Conservation (phyloP, 768 basidiomycete species). For the Tricholoma hemisulphureum region DNA sequence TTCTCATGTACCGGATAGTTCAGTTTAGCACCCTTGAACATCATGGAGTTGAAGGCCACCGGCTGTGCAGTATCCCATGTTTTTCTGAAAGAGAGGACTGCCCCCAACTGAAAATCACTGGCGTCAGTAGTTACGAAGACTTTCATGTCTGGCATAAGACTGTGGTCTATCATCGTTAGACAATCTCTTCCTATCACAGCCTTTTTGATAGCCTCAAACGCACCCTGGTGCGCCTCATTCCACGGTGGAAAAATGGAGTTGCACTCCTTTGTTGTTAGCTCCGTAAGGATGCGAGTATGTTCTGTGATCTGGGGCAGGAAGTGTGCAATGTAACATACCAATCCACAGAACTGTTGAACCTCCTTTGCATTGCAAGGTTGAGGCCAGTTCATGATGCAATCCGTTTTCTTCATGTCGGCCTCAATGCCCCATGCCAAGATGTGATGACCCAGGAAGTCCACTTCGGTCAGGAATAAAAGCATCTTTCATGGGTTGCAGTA, state of each 20-base stretch:
- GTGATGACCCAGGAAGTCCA: neutral
- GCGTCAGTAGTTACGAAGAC: conserved; percentile 32
- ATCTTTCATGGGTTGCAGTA: neutral
- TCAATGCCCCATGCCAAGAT: neutral
- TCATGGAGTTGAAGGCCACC: too few species aligned
- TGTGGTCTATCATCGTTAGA: conserved; percentile 28
- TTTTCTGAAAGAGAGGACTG: conserved; percentile 22
- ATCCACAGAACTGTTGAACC: conserved; percentile 24
- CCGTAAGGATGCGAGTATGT: conserved; percentile 19
- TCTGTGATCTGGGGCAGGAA: conserved; percentile 31
- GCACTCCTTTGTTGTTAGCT: neutral
- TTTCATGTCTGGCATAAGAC: conserved; percentile 8
- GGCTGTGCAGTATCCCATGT: conserved; percentile 26
- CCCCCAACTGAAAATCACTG: conserved; percentile 21
- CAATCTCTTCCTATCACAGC: conserved; percentile 21
- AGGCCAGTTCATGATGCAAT: neutral
- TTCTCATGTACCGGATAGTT: too few species aligned
- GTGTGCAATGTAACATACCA: conserved; percentile 27
- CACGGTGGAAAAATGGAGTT: conserved; percentile 23
- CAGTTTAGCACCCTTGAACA: too few species aligned
- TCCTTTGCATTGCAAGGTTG: neutral
- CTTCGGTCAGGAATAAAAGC: neutral
- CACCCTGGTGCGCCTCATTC: conserved; percentile 17
- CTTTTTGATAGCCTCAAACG: conserved; percentile 28
- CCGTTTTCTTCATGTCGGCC: neutral